Conservation (phyloP, 1,284 basidiomycete species). For the Tremellales sp. region DNA sequence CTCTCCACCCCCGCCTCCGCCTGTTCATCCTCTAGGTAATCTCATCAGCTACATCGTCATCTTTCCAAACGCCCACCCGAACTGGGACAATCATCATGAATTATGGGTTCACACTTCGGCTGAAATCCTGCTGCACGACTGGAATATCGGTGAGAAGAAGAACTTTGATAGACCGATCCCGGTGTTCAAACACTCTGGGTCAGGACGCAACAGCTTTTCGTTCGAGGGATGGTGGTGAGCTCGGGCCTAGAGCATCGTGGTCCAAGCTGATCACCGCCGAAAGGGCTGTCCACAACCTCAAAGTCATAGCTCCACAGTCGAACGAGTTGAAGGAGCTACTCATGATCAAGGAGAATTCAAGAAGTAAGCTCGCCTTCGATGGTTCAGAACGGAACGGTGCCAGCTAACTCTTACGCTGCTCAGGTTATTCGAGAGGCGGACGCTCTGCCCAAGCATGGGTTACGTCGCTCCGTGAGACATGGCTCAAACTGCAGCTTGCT, state of each 20-base stretch:
- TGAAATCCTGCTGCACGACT: constrained; percentile 18
- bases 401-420: not conserved
- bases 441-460: constrained; percentile 9
- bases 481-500: constrained; percentile 13
- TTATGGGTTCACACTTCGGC: constrained; percentile 23
- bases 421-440: constrained; percentile 10
- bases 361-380: constrained; percentile 5
- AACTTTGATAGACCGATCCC: constrained; percentile 27
- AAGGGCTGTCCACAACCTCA: constrained; percentile 6
- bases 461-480: constrained; percentile 1
- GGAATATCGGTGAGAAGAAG: constrained; percentile 8
- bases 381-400: not conserved
- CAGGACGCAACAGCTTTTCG: not conserved
- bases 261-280: too few species aligned
- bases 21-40: constrained; percentile 15
- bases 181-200: constrained; percentile 10
- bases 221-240: constrained; percentile 22
- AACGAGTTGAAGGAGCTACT: constrained; percentile 13
- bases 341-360: constrained; percentile 8
- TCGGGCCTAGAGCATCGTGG: too few species aligned
- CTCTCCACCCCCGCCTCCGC: constrained; percentile 11
- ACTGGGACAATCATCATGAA: constrained; percentile 15
- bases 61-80: constrained; percentile 20
- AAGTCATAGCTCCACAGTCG: constrained; percentile 6
- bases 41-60: constrained; percentile 21